These are phyloP conservation scores for Fistulinella prunicolor DNA, from an alignment of 768 basidiomycete genomes.

Conservation along the genomic window DNA sequence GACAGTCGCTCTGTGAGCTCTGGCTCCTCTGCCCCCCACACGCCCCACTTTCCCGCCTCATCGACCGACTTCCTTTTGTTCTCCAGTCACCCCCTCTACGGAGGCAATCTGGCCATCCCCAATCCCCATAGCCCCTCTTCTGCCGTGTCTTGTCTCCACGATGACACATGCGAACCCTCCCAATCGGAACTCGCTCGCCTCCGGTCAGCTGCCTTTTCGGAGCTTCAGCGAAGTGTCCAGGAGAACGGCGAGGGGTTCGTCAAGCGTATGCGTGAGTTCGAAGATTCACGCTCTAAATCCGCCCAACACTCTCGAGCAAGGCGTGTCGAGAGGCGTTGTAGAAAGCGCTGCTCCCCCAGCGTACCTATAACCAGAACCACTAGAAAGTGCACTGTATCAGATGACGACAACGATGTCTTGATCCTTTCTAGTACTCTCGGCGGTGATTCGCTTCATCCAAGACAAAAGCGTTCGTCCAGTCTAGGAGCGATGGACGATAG, in stretches of 20 bases:
- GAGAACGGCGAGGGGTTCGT: conserved; percentile 68
- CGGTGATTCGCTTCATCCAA: conserved; percentile 17
- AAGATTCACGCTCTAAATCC: conserved; percentile 47
- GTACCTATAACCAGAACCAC: conserved; percentile 12
- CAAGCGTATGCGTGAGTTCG: conserved; percentile 71
- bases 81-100: conserved; percentile 23
- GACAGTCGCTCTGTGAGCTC: conserved; percentile 28
- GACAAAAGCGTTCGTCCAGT: conserved; percentile 45
- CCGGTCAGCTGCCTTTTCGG: conserved; percentile 62
- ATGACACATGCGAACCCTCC: conserved; percentile 24
- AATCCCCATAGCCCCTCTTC: conserved; percentile 22
- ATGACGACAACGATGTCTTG: conserved; percentile 54
- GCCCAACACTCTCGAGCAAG: conserved; percentile 38
- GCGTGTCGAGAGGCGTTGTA: conserved; percentile 40
- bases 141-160: conserved; percentile 13
- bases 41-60: conserved; percentile 43
- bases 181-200: conserved; percentile 41
- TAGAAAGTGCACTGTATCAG: conserved; percentile 24
- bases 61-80: conserved; percentile 51
- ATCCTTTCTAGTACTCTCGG: conserved; percentile 41
- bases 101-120: conserved; percentile 6
- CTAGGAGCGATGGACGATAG: conserved; percentile 43
- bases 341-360: conserved; percentile 37
- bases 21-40: conserved; percentile 27
- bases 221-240: conserved; percentile 58